These are phyloP conservation scores for Russula compacta DNA, from an alignment of 768 basidiomycete genomes.

Conservation along the genomic window DNA sequence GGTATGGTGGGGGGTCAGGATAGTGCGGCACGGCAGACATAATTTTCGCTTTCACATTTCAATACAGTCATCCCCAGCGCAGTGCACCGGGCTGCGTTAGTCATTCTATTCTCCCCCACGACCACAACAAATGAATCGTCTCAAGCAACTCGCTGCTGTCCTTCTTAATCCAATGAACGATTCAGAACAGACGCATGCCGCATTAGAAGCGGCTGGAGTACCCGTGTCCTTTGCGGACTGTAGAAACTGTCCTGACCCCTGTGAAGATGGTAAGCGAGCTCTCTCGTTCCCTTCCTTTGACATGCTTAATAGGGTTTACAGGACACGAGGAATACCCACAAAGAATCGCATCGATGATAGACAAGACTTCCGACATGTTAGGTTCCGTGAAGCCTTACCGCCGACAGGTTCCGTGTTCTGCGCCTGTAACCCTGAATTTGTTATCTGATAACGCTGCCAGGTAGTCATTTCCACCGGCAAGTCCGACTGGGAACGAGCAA, in stretches of 20 bases:
- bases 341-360: conserved; percentile 52
- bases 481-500: conserved; percentile 78
- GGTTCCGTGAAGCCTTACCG: conserved; percentile 79
- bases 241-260: conserved; percentile 26
- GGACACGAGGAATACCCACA: conserved; percentile 68
- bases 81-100: too few species aligned
- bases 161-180: conserved; percentile 13
- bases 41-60: too few species aligned
- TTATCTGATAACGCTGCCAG: conserved; percentile 30
- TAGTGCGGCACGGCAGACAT: too few species aligned
- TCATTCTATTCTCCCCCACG: neutral
- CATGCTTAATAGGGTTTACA: conserved; percentile 21
- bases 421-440: neutral
- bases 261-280: conserved; percentile 24
- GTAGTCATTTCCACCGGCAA: conserved; percentile 86
- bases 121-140: conserved; percentile 10
- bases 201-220: conserved; percentile 20
- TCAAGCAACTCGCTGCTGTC: conserved; percentile 10
- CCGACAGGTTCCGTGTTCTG: conserved; percentile 48
- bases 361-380: conserved; percentile 75
- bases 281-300: conserved; percentile 4
- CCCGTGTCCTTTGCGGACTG: conserved; percentile 25
- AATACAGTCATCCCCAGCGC: too few species aligned
- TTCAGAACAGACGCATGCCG: conserved; percentile 12
- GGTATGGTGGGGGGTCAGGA: too few species aligned